Evolutionary conservation across 106 monocot genomes (phyloP).

Genomic region (Platanthera guangdongensis): DNA sequence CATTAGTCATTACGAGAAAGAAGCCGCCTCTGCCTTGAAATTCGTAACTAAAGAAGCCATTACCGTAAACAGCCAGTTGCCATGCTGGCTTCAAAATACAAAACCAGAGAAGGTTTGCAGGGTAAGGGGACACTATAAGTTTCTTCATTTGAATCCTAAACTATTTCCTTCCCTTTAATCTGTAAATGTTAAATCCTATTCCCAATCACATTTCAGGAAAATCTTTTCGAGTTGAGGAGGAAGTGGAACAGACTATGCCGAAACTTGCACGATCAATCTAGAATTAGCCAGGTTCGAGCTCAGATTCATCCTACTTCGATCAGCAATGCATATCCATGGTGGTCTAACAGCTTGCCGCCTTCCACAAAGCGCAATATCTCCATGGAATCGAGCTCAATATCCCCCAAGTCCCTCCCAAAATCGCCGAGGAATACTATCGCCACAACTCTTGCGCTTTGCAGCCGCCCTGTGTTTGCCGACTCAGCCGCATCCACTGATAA

Average conservation of each 20-base stretch:
- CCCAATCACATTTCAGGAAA: slow-evolving; percentile 27
- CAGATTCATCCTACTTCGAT: slow-evolving; percentile 13
- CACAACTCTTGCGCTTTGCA: slow-evolving; percentile 48
- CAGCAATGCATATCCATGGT: slow-evolving; percentile 23
- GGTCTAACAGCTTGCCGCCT: slow-evolving; percentile 14
- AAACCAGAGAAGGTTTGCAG: slow-evolving; percentile 30
- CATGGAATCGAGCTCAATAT: slow-evolving; percentile 11
- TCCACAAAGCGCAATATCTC: slow-evolving; percentile 15
- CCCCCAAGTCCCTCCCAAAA: neutral
- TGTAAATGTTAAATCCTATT: neutral
- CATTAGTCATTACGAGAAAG: slow-evolving; percentile 58
- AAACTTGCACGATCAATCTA: slow-evolving; percentile 31
- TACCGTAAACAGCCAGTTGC: slow-evolving; percentile 30
- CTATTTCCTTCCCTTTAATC: neutral
- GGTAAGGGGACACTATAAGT: slow-evolving; percentile 18
- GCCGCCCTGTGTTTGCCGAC: slow-evolving; percentile 29
- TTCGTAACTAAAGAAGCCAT: slow-evolving; percentile 10
- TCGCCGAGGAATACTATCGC: slow-evolving; percentile 6
- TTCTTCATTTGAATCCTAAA: neutral
- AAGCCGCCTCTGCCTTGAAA: slow-evolving; percentile 30
- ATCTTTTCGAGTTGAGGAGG: slow-evolving; percentile 43
- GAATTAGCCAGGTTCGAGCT: slow-evolving; percentile 14
- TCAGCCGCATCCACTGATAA: slow-evolving; percentile 38
- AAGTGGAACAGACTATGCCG: slow-evolving; percentile 77
- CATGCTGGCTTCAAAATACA: slow-evolving; percentile 55